phyloP scores from a whole-genome alignment of 768 basidiomycete genomes.

The Mycena polygramma region DNA sequence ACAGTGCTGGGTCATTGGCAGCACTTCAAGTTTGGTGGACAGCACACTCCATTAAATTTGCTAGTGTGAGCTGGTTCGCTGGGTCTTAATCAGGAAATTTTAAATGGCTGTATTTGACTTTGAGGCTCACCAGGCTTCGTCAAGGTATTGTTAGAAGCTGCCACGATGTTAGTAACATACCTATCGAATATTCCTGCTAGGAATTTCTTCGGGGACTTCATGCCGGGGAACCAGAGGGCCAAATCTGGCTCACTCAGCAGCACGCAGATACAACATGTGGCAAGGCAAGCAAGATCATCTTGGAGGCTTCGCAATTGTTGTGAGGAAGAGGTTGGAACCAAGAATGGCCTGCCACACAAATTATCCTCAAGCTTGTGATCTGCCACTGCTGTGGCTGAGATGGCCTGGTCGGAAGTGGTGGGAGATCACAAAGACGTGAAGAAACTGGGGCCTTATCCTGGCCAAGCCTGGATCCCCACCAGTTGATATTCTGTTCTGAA shows the following conservation, averaged over 20 bases:
- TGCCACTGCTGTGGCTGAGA: not conserved
- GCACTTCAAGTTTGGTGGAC: too few relatives aligned
- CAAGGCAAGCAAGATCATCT: too few relatives aligned
- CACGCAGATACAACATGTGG: too few relatives aligned
- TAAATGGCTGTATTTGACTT: too few relatives aligned
- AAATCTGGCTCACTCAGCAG: constrained; percentile 9
- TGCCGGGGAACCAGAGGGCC: constrained; percentile 10
- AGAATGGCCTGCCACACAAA: constrained; percentile 9
- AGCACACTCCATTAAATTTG: too few relatives aligned
- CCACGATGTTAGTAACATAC: too few relatives aligned
- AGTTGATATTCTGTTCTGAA: not conserved
- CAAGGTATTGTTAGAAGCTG: too few relatives aligned
- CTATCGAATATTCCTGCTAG: not conserved
- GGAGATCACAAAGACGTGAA: constrained; percentile 9
- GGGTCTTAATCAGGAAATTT: too few relatives aligned
- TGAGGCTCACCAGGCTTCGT: too few relatives aligned
- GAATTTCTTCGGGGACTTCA: not conserved
- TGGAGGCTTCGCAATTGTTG: too few relatives aligned
- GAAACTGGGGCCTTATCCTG: not conserved
- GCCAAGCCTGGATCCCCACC: constrained; percentile 8
- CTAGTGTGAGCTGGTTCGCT: too few relatives aligned
- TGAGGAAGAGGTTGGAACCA: not conserved
- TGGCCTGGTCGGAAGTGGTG: not conserved
- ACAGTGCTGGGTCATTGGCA: constrained; percentile 2
- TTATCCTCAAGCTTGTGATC: not conserved